Evolutionary conservation across 1,139 yeast species (phyloP), one percentile per base, ranked within the genome.

Genomic region (Blastobotrys elegans): DNA sequence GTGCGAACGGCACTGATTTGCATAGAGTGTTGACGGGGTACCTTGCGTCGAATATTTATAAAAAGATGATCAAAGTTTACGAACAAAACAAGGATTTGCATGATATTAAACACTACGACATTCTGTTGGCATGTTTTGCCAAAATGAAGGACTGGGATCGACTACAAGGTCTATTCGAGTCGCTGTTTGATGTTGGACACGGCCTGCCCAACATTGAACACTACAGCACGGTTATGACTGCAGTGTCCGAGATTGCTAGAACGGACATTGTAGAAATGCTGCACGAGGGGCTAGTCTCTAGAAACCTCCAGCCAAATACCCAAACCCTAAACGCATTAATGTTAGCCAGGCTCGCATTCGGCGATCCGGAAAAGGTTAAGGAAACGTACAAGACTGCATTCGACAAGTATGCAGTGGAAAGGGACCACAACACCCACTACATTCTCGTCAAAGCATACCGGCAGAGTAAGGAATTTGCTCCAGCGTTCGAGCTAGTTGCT

Each of bases 151-250:
- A 81, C 54, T 84, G 89, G 84, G 66, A 67, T 26, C 67, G 74
- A 4, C 69, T 87, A 51, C 84, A 82, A 59, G 58, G 67, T n/a
- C 75, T 79, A 44, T 82, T 86, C 58, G 86, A 84, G 53, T 72
- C 71, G 2, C 69, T 84, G 62, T 76, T 79, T 53, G 82, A 82
- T 1, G 67, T 73, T 22, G 82, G 81, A 1, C 69, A 76, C 37
- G 22, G 22, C 10, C 64, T 77, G 21, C 85, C 89, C 0, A 74
- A 74, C 43, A 66, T 76, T 13, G 61, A 68, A 4, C 89, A 84
- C 59, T 85, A 84, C 60, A 73, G 78, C 3, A 73, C 80, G 31
- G 80, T 84, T 4, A 79, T 88, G 77, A 67, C 71, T 47, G 80
- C 88, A 0, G 68, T 86, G 51, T 80, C 87, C 0, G 60, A 65